Base-by-base conservation (phyloP, 2,329 filamentous ascomycete genomes). In the Pseudofabraea citricarpa region DNA sequence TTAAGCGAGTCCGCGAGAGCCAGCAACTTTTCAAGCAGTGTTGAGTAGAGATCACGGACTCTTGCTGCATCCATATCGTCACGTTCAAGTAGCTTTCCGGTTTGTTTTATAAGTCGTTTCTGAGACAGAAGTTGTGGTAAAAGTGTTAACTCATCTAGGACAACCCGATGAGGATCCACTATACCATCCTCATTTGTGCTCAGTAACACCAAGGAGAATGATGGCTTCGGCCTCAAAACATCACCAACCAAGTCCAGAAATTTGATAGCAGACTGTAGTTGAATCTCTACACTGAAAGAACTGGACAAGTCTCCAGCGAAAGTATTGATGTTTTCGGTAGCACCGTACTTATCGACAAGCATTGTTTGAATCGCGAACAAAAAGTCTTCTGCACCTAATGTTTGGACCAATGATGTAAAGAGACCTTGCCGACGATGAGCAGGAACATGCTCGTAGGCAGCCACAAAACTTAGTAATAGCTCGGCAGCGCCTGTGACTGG, bases 401-500 rank as follows among this genome's bases (percentile, higher is more conserved):
- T 94, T 56, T 88, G 81, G 18, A 93, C 82, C 15, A 98, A 72
- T 40, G 91, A 87, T 42, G 85, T 76, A 65, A 96, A 98, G 6
- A 98, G 71, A 31, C 83, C 82, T 22, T 87, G 79, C 52, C 90
- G 81, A 45, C 93, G 79, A 63, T 96, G 90, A 7, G 84, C 77
- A 5, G 93, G 93, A 50, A 98, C 90, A 61, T 98, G 93, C 62
- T 96, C 90, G 63, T 94, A 98, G 1, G 94, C 93, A 6, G 90
- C 90, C 15, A 90, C 91, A 61, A 98, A 98, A 69, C 90, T 97
- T 32, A 94, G 75, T n/a, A 98, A 74, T 37, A 98, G 78, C 56
- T 95, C 90, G 1, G 90, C 87, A 6, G 90, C 88, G 35, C 90
- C 89, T 24, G 83, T 83, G 18, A 95, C 79, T 26, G 88, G 74